phyloP scores from a whole-genome alignment of 2,329 filamentous ascomycete genomes.

The Alternaria solani region DNA sequence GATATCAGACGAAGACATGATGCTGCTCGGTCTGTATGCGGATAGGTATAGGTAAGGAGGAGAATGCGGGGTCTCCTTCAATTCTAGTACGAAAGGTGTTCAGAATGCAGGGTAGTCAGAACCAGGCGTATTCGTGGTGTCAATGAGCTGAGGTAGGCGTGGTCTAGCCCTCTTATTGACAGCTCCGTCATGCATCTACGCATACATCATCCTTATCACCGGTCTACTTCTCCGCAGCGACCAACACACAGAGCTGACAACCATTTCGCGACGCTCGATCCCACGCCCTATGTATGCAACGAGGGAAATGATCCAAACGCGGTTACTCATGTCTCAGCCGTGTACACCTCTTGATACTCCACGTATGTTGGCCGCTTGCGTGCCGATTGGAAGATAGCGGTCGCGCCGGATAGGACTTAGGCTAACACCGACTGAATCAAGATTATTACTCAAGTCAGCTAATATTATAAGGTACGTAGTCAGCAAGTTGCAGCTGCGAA shows the following conservation, averaged over 20 bases:
- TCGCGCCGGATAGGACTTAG: background rate
- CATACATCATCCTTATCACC: constrained; percentile 5
- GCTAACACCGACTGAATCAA: background rate
- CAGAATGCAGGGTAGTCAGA: background rate
- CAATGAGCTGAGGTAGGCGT: constrained; percentile 3
- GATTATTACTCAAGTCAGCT: background rate
- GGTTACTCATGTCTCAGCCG: background rate
- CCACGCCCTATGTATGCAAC: background rate
- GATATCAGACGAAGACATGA: constrained; percentile 19
- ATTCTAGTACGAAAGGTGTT: background rate
- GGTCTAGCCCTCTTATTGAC: background rate
- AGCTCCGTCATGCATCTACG: background rate
- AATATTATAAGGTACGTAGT: background rate
- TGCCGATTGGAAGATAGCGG: background rate
- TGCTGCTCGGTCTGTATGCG: background rate
- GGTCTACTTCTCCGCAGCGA: background rate
- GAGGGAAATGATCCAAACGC: background rate
- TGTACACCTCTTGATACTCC: background rate
- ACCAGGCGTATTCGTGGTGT: background rate
- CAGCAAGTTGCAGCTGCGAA: background rate
- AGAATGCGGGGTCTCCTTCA: background rate
- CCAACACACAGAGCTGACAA: background rate
- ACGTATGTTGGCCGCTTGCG: background rate
- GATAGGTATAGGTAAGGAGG: background rate
- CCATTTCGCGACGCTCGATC: background rate